Evolutionary conservation across 306 rosid genomes (phyloP).

Genomic region (Pyrus betulifolia): DNA sequence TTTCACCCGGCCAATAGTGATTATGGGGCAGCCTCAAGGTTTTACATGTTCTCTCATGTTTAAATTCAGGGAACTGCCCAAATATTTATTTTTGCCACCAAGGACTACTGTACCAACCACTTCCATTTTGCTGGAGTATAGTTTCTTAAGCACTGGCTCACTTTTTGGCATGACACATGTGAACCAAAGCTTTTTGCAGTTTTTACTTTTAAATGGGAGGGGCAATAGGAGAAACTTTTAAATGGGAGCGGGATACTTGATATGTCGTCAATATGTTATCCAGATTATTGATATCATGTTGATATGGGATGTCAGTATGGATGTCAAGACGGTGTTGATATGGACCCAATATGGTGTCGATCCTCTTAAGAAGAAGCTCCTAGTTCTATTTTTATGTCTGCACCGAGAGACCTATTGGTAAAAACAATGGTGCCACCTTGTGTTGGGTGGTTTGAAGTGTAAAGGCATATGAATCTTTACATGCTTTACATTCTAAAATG

Average conservation of each 20-base stretch:
- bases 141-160: not conserved
- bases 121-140: not conserved
- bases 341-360: no score
- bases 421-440: not conserved
- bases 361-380: no score
- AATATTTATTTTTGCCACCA: not conserved
- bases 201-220: not conserved
- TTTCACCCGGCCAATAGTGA: constrained; percentile 2
- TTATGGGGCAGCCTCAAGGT: not conserved
- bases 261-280: no score
- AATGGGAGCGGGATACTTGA: no score
- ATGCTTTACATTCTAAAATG: not conserved
- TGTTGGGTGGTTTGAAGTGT: not conserved
- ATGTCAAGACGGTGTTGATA: no score
- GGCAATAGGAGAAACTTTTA: no score
- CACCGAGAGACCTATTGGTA: not conserved
- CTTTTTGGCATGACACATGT: not conserved
- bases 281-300: no score
- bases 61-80: not conserved
- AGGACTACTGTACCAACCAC: not conserved
- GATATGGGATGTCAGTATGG: no score
- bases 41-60: not conserved
- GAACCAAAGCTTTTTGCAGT: not conserved
- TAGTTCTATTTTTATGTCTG: not conserved
- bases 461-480: not conserved